Percentiles rank a stretch among this genome's conserved stretches.
Conservation (phyloP, 371 early-diverging fungal species). For the Nematocida sp. region DNA sequence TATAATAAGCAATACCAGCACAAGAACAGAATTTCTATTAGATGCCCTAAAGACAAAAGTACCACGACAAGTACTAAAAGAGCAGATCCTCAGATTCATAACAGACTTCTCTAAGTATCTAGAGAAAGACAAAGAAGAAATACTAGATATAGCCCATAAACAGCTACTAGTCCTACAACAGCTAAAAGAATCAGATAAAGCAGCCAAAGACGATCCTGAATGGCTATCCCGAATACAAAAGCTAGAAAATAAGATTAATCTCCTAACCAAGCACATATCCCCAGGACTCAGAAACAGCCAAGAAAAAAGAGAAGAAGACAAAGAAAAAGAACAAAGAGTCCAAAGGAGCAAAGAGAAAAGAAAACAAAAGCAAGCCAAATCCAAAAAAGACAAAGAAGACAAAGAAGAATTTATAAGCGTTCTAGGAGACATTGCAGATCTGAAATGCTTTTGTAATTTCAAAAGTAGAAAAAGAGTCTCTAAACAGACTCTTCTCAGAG, state of each 20-base stretch:
- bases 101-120: background rate
- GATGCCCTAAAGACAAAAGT: background rate
- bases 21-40: conserved; percentile 18
- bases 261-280: conserved; percentile 1
- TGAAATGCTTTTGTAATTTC: conserved; percentile 40
- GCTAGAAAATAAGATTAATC: conserved; percentile 32
- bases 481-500: background rate
- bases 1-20: background rate
- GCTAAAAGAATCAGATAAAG: conserved; percentile 37
- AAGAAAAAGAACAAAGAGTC: background rate
- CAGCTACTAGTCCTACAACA: conserved; percentile 4
- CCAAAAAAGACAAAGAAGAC: background rate
- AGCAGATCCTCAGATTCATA: conserved; percentile 1
- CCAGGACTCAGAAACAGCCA: background rate
- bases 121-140: conserved; percentile 11
- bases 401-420: background rate
- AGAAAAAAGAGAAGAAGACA: background rate
- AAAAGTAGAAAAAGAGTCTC: background rate
- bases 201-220: conserved; percentile 23
- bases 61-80: background rate
- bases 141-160: background rate
- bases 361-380: background rate
- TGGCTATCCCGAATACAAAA: conserved; percentile 22
- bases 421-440: background rate
- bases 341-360: background rate